Evolutionary conservation across 306 rosid species (phyloP).

Genomic region (Lupinus albus): DNA sequence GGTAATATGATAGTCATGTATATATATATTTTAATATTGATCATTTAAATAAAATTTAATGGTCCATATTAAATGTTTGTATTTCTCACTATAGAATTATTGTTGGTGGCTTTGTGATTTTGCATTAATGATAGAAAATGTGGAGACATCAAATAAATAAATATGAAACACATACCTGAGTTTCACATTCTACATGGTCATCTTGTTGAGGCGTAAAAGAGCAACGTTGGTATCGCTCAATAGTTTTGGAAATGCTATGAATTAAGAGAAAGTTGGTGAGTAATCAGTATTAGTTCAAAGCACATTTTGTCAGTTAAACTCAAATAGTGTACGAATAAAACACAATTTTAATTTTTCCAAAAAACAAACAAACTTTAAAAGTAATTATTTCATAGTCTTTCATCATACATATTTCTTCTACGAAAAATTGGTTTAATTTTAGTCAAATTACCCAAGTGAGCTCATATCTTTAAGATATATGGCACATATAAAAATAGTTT

Average conservation of each 20-base stretch:
- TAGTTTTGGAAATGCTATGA: slow-evolving; percentile 57
- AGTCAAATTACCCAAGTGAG: background rate
- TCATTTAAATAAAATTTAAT: no score
- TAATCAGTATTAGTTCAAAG: slow-evolving; percentile 1
- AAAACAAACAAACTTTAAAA: background rate
- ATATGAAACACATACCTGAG: slow-evolving; percentile 55
- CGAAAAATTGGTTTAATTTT: background rate
- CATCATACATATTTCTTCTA: background rate
- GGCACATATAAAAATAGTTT: background rate
- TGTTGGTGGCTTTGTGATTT: background rate
- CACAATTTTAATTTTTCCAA: background rate
- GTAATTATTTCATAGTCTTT: background rate
- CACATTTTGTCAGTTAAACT: background rate
- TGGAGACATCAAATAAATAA: background rate
- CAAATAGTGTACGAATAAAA: background rate
- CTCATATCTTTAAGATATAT: background rate
- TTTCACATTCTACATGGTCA: slow-evolving; percentile 52
- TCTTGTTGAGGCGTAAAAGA: slow-evolving; percentile 63
- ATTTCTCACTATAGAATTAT: no score
- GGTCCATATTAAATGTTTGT: no score
- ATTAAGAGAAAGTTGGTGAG: background rate
- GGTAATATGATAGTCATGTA: no score
- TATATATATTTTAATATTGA: no score
- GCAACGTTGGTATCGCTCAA: slow-evolving; percentile 80
- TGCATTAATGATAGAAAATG: background rate